These are phyloP conservation scores for Vitis labrusca DNA, from an alignment of 164 flowering plant species.

Conservation along the genomic window DNA sequence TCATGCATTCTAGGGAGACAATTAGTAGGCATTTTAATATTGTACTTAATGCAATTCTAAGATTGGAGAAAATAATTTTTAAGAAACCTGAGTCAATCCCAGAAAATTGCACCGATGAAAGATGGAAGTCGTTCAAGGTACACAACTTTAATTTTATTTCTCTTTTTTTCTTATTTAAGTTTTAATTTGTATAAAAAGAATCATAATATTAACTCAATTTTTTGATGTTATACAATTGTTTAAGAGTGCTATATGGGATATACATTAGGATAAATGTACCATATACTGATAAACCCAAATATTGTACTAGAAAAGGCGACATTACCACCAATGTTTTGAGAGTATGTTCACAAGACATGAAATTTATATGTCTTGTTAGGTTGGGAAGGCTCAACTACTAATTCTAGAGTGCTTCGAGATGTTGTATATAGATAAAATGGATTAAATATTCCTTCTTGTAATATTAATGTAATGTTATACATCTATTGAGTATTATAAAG, in stretches of 20 bases:
- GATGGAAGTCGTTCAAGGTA: conserved; percentile 24
- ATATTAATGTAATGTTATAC: too few relatives aligned
- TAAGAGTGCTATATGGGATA: conserved; percentile 18
- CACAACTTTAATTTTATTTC: too few relatives aligned
- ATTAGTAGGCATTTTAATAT: conserved; percentile 10
- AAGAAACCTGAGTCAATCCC: not conserved
- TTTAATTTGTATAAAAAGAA: not conserved
- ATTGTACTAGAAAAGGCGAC: conserved; percentile 1
- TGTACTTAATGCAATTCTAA: not conserved
- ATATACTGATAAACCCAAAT: not conserved
- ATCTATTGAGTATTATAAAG: too few relatives aligned
- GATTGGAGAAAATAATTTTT: not conserved
- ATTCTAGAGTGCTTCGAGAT: too few relatives aligned
- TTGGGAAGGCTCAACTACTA: too few relatives aligned
- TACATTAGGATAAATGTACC: not conserved
- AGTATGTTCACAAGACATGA: conserved; percentile 3
- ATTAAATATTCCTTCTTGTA: not conserved
- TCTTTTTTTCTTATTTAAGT: not conserved
- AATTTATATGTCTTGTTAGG: too few relatives aligned
- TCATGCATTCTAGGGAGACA: conserved; percentile 10
- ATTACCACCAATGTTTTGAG: conserved; percentile 15
- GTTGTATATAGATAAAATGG: not conserved
- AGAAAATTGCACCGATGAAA: conserved; percentile 10
- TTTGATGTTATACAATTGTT: conserved; percentile 1
- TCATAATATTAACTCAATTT: not conserved